These are phyloP conservation scores for Citropsis articulata DNA, from an alignment of 345 rosid genomes.

Conservation along the genomic window DNA sequence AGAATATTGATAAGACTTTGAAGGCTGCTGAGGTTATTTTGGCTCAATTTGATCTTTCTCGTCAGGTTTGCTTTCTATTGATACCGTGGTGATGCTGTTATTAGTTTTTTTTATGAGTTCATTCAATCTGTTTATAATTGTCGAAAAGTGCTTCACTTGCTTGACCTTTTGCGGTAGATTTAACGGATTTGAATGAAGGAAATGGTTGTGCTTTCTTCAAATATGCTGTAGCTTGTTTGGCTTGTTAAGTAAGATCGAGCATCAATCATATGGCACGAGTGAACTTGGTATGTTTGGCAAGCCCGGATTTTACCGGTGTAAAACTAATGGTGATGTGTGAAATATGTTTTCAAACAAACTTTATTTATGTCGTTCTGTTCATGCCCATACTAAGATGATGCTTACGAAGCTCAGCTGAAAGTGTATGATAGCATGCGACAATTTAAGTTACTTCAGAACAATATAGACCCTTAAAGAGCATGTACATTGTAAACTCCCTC, in stretches of 20 bases:
- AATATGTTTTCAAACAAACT: not conserved
- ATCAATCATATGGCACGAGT: not conserved
- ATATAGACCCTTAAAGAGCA: not conserved
- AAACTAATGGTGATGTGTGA: not conserved
- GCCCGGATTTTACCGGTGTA: not conserved
- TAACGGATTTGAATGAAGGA: not conserved
- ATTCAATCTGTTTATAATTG: not conserved
- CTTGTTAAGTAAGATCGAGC: not conserved
- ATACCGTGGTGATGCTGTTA: no score
- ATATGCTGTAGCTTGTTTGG: not conserved
- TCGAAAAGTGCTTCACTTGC: not conserved
- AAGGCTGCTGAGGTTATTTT: constrained; percentile 83
- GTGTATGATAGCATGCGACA: not conserved
- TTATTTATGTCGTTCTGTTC: not conserved
- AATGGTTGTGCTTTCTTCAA: not conserved
- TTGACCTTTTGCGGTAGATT: not conserved
- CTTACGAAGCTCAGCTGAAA: not conserved
- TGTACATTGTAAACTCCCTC: not conserved
- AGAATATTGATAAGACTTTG: constrained; percentile 90
- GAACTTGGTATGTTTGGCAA: not conserved
- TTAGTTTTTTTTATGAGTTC: not conserved
- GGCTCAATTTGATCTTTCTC: constrained; percentile 74
- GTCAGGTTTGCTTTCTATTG: constrained; percentile 58
- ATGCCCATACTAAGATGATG: not conserved
- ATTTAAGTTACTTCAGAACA: not conserved